Percentiles rank a stretch among this genome's conserved stretches.
phyloP scores from a whole-genome alignment of 2,329 filamentous ascomycete species.

The Fonsecaea monophora region DNA sequence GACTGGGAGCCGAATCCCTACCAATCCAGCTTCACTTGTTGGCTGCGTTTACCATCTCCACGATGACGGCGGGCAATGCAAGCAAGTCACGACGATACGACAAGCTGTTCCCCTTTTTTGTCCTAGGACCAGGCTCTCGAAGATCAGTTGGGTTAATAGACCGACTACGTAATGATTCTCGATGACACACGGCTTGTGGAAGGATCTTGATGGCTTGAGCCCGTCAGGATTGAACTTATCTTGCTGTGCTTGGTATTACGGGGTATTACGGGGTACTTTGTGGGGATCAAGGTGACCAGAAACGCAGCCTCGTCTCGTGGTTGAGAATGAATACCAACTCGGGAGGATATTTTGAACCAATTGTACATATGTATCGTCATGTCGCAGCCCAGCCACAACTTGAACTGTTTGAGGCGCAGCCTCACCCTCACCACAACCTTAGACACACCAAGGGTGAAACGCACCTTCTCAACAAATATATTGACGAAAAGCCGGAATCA shows the following conservation, averaged over 20 bases:
- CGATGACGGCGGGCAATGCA: slow-evolving; percentile 8
- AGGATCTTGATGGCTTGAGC: neutral
- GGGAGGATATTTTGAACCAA: too few relatives aligned
- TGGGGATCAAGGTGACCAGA: too few relatives aligned
- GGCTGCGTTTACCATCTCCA: slow-evolving; percentile 16
- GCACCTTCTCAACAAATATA: too few relatives aligned
- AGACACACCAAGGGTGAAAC: too few relatives aligned
- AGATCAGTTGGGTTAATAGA: neutral
- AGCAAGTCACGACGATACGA: neutral
- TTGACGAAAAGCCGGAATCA: too few relatives aligned
- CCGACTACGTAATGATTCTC: neutral
- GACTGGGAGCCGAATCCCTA: neutral
- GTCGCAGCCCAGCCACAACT: too few relatives aligned
- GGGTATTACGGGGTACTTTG: too few relatives aligned
- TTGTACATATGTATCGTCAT: too few relatives aligned
- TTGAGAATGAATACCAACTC: too few relatives aligned
- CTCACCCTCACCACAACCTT: too few relatives aligned
- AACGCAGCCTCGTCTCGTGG: too few relatives aligned
- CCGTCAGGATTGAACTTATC: neutral
- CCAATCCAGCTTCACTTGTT: neutral
- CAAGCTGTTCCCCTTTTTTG: neutral
- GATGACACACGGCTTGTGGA: neutral
- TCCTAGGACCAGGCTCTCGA: neutral
- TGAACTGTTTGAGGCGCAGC: too few relatives aligned
- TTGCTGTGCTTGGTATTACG: neutral